Conservation (phyloP, 768 basidiomycete species). For the Lactarius sp. region DNA sequence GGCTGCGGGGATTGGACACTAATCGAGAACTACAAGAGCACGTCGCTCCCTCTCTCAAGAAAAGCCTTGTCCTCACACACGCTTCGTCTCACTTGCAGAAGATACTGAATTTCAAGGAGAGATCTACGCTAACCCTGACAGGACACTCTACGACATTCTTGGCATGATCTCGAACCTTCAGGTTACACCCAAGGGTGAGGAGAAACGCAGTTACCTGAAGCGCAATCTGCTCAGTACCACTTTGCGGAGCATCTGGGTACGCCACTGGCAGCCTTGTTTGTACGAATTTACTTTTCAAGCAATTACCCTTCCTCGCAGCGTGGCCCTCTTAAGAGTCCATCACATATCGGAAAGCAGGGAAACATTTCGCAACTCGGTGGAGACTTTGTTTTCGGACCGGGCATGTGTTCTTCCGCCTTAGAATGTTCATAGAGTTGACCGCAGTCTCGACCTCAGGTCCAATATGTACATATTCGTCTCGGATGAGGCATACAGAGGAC, state of each 20-base stretch:
- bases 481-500: conserved; percentile 24
- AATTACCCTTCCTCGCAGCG: not conserved
- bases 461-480: conserved; percentile 16
- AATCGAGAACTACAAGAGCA: conserved; percentile 23
- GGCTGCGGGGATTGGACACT: conserved; percentile 24
- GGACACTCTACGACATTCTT: conserved; percentile 20
- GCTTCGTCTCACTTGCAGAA: not conserved
- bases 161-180: conserved; percentile 22
- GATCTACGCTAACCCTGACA: conserved; percentile 23
- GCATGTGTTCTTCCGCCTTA: not conserved
- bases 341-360: conserved; percentile 22
- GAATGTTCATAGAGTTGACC: not conserved
- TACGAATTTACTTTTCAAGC: not conserved
- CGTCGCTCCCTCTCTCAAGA: not conserved
- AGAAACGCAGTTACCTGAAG: conserved; percentile 20
- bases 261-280: not conserved
- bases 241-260: conserved; percentile 21
- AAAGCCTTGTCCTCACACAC: not conserved
- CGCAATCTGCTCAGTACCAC: conserved; percentile 8
- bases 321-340: conserved; percentile 21
- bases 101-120: conserved; percentile 20
- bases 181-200: conserved; percentile 13
- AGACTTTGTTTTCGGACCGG: conserved; percentile 24
- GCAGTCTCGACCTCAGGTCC: not conserved
- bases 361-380: conserved; percentile 23